These are phyloP conservation scores for Petunia axillaris DNA, from an alignment of 257 asterid genomes.

Conservation along the genomic window DNA sequence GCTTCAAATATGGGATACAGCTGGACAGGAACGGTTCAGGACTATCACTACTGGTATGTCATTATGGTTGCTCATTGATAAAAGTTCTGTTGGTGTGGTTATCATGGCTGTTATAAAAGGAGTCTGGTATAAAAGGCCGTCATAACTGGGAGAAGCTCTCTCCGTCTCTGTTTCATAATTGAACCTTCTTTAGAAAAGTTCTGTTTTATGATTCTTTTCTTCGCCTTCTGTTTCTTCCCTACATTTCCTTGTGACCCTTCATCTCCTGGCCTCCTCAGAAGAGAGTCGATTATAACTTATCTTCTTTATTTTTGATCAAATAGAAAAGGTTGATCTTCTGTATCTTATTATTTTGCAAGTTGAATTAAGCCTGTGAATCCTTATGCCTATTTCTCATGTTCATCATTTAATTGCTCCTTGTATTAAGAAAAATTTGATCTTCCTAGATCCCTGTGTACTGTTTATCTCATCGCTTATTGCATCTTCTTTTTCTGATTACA, in stretches of 20 bases:
- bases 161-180: not conserved
- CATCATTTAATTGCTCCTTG: not conserved
- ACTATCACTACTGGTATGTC: constrained; percentile 48
- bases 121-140: not conserved
- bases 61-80: not conserved
- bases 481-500: constrained; percentile 16
- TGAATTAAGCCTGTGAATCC: not conserved
- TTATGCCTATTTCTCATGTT: not conserved
- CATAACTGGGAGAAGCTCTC: not conserved
- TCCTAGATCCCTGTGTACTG: not conserved
- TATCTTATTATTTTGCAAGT: not conserved
- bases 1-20: constrained; percentile 52
- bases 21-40: constrained; percentile 51
- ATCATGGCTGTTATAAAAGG: not conserved
- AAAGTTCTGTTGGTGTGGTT: not conserved
- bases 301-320: not conserved
- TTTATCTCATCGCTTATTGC: not conserved
- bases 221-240: not conserved
- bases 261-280: not conserved
- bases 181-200: not conserved
- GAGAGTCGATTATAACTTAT: not conserved
- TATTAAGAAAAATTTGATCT: not conserved
- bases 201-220: not conserved
- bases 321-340: not conserved
- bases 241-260: not conserved